Evolutionary conservation across 2,329 filamentous ascomycete genomes (phyloP).

Genomic region (Alternaria viburni): DNA sequence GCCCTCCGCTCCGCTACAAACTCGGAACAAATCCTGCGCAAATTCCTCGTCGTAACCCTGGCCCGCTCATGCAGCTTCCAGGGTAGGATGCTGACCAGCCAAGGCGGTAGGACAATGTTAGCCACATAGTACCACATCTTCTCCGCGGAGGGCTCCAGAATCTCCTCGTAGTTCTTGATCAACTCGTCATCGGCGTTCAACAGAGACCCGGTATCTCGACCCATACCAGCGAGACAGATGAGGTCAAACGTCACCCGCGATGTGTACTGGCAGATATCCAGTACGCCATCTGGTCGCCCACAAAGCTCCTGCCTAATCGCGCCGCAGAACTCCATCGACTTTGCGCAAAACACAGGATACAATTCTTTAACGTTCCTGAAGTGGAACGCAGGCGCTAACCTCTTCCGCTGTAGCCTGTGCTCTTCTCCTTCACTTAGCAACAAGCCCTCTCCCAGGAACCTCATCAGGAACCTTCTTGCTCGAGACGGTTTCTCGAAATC

Average conservation of each 20-base stretch:
- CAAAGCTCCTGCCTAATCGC: conserved; percentile 64
- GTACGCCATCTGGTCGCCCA: conserved; percentile 46
- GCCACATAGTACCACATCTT: conserved; percentile 55
- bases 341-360: conserved; percentile 83
- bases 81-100: conserved; percentile 52
- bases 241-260: conserved; percentile 56
- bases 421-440: conserved; percentile 59
- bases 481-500: conserved; percentile 60
- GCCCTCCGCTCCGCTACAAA: conserved; percentile 58
- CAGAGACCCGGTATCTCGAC: conserved; percentile 52
- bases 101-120: conserved; percentile 47
- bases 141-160: conserved; percentile 55
- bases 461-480: conserved; percentile 53
- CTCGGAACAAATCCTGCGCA: conserved; percentile 52
- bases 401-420: conserved; percentile 67
- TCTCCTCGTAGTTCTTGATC: conserved; percentile 51
- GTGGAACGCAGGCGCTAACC: conserved; percentile 81
- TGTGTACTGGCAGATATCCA: conserved; percentile 53
- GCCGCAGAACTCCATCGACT: conserved; percentile 70
- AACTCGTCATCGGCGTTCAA: conserved; percentile 52
- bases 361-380: conserved; percentile 85
- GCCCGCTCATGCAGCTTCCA: conserved; percentile 56
- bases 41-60: conserved; percentile 42
- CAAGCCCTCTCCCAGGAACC: conserved; percentile 59
- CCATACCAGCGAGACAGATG: conserved; percentile 55